Percentiles rank a stretch among this genome's conserved stretches.
phyloP scores from a whole-genome alignment of 2,329 filamentous ascomycete species.

The Ceratocystis ficicola region DNA sequence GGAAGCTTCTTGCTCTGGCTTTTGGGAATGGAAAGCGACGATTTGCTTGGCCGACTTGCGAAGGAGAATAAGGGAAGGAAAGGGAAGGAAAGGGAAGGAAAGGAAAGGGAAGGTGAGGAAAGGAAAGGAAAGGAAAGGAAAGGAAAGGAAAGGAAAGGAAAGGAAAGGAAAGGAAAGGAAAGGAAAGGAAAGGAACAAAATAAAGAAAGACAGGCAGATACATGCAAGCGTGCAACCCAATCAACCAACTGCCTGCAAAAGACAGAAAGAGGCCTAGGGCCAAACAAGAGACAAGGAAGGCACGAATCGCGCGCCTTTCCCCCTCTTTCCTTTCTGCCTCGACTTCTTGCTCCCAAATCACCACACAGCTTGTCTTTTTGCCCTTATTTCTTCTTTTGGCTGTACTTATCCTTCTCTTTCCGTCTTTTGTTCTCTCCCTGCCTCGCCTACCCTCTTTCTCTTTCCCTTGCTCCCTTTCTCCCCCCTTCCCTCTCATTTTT shows the following conservation, averaged over 20 bases:
- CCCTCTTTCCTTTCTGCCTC: neutral
- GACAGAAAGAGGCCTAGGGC: neutral
- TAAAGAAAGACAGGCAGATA: neutral
- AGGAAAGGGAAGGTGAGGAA: too few species aligned
- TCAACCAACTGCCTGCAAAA: neutral
- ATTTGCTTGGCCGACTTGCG: neutral
- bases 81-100: neutral
- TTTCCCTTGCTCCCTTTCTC: neutral
- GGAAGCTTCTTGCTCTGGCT: neutral
- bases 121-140: neutral
- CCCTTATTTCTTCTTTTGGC: constrained; percentile 6
- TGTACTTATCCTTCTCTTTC: neutral
- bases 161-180: neutral
- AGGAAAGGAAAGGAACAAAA: neutral
- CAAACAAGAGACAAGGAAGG: neutral
- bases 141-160: neutral
- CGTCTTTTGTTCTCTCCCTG: constrained; percentile 7
- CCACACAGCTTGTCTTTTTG: neutral
- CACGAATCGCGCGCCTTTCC: neutral
- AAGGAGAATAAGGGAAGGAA: neutral
- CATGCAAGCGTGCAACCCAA: neutral
- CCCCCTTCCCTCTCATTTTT: neutral
- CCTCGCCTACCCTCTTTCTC: neutral
- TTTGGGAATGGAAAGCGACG: neutral
- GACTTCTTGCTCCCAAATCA: neutral